These are phyloP conservation scores for Firmiana major DNA, from an alignment of 345 rosid species.

Conservation along the genomic window DNA sequence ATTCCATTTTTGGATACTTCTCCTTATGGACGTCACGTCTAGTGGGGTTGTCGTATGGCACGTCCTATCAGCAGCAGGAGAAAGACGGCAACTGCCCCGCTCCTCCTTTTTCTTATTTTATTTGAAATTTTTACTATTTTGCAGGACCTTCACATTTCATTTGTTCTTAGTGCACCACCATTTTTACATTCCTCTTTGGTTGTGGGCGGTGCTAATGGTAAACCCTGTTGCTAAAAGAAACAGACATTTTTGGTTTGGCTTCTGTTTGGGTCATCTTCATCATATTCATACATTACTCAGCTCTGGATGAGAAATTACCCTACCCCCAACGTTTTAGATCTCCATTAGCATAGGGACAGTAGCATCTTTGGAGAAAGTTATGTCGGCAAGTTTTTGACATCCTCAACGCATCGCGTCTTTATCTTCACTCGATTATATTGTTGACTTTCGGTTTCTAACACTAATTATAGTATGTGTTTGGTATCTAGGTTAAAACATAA, in stretches of 20 bases:
- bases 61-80: background rate
- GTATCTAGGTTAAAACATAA: background rate
- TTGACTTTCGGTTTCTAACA: background rate
- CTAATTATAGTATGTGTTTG: background rate
- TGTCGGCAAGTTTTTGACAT: background rate
- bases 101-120: background rate
- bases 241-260: background rate
- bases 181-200: conserved; percentile 10
- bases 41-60: conserved; percentile 17
- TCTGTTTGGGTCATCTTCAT: background rate
- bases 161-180: background rate
- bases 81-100: no score
- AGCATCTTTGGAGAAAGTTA: background rate
- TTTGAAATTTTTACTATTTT: background rate
- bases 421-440: background rate
- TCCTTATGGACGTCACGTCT: conserved; percentile 45
- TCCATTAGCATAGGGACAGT: no score
- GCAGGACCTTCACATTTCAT: background rate
- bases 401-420: background rate
- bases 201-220: conserved; percentile 13
- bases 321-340: background rate
- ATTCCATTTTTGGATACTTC: conserved; percentile 20
- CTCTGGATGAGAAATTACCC: background rate
- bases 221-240: background rate
- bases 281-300: no score